Conservation (phyloP, 1,284 basidiomycete species). For the Apiotrichum domesticum region DNA sequence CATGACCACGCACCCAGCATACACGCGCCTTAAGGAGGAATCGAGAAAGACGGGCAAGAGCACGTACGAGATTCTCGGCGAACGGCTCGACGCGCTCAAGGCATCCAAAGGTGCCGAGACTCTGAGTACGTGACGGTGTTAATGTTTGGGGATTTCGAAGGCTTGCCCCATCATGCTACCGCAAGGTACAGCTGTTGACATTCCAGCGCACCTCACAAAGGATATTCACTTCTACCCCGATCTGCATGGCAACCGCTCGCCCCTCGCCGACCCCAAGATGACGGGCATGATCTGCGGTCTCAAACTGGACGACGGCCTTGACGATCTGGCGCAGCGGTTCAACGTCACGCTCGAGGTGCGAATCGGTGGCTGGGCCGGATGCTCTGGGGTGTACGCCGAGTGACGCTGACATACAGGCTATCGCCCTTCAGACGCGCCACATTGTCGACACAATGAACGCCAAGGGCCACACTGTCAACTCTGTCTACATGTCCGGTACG, state of each 20-base stretch:
- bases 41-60: conserved; percentile 49
- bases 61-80: conserved; percentile 60
- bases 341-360: conserved; percentile 73
- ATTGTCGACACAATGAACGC: conserved; percentile 88
- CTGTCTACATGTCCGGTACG: conserved; percentile 71
- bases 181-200: conserved; percentile 13
- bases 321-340: conserved; percentile 84
- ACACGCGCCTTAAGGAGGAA: conserved; percentile 60
- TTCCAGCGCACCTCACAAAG: conserved; percentile 68
- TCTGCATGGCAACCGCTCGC: conserved; percentile 86
- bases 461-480: conserved; percentile 74
- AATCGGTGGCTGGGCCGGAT: not conserved
- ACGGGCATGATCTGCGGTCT: conserved; percentile 84
- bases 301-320: conserved; percentile 67
- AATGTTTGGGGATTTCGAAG: too few species aligned
- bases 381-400: too few species aligned
- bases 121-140: conserved; percentile 48
- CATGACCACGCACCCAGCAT: conserved; percentile 85
- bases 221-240: conserved; percentile 94
- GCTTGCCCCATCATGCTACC: not conserved
- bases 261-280: conserved; percentile 90
- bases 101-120: conserved; percentile 56
- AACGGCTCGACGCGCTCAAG: conserved; percentile 64
- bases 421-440: conserved; percentile 90
- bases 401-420: conserved; percentile 51